These are phyloP conservation scores for Mycena rosella DNA, from an alignment of 768 basidiomycete genomes.

Conservation along the genomic window DNA sequence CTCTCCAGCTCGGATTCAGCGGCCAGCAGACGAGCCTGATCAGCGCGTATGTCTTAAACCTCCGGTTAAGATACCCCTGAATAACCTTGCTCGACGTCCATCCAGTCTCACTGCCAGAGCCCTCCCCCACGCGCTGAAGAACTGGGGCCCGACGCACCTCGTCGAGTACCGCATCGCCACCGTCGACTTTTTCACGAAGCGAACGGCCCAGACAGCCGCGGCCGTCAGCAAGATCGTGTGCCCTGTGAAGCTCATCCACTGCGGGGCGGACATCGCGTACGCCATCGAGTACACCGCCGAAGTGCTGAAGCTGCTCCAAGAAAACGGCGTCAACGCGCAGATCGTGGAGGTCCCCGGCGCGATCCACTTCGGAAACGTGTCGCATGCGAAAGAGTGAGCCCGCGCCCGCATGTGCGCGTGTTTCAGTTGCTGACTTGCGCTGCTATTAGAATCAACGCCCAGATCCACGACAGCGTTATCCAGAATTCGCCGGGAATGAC, in stretches of 20 bases:
- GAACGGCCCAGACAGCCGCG: slow-evolving; percentile 26
- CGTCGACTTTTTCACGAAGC: slow-evolving; percentile 35
- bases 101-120: slow-evolving; percentile 26
- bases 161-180: slow-evolving; percentile 28
- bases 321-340: slow-evolving; percentile 36
- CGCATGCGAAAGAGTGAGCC: slow-evolving; percentile 36
- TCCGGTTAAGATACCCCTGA: neutral
- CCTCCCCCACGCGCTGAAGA: slow-evolving; percentile 29
- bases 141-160: slow-evolving; percentile 31
- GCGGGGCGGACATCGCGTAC: slow-evolving; percentile 43
- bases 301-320: slow-evolving; percentile 38
- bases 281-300: slow-evolving; percentile 30
- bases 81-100: neutral
- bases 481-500: slow-evolving; percentile 23
- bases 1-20: slow-evolving; percentile 36
- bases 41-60: slow-evolving; percentile 22
- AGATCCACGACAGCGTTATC: slow-evolving; percentile 27
- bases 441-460: slow-evolving; percentile 19
- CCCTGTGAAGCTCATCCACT: slow-evolving; percentile 42
- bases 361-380: slow-evolving; percentile 38
- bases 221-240: slow-evolving; percentile 38
- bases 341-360: slow-evolving; percentile 35
- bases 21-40: slow-evolving; percentile 30
- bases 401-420: neutral
- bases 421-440: slow-evolving; percentile 4